Evolutionary conservation across 306 rosid species (phyloP), one percentile per base, ranked within the genome.

Genomic region (Cicer cuneatum): DNA sequence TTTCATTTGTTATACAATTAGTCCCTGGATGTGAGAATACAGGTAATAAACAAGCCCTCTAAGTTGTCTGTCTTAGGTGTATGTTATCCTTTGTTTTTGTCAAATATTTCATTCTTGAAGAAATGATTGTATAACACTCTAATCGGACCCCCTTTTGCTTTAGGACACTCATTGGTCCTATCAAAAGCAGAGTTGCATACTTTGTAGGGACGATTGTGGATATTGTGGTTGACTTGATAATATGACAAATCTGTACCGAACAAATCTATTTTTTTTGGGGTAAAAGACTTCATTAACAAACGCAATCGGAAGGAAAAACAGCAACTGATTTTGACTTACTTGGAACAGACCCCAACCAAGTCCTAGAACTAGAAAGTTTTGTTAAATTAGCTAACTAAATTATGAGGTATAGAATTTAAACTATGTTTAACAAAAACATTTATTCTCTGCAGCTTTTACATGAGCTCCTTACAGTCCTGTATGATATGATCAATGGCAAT

Each of bases 21-120:
- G 83, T 76, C 72, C 78, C 80, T 54, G 75, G 41, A 80, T 80
- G 72, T 73, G 54, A 80, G 78, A 80, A 46, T 62, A 45, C 81
- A 69, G 72, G 66, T 53, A 81, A 75, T 81, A 81, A 81, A 69
- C 71, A 73, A 74, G 60, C 67, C 48, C 29, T 63, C 61, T 37
- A 37, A 69, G 69, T 69, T 75, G 61, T 75, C 51, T 68, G 59
- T 40, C 77, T 51, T 75, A 75, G 80, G 18, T 75, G 37, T 49
- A 39, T 59, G 80, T 49, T 63, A 39, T 24, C 29, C 71, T 41
- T 21, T 67, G 13, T 65, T 11, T 10, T 16, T 47, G 52, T 68
- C 19, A 68, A 48, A 29, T 60, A 74, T 62, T 21, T 49, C 10
- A 39, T 74, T 37, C 21, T 16, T 66, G 49, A 76, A 48, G 19